Conservation (phyloP, 305 asterid genomes). For the Fraxinus ornus region DNA sequence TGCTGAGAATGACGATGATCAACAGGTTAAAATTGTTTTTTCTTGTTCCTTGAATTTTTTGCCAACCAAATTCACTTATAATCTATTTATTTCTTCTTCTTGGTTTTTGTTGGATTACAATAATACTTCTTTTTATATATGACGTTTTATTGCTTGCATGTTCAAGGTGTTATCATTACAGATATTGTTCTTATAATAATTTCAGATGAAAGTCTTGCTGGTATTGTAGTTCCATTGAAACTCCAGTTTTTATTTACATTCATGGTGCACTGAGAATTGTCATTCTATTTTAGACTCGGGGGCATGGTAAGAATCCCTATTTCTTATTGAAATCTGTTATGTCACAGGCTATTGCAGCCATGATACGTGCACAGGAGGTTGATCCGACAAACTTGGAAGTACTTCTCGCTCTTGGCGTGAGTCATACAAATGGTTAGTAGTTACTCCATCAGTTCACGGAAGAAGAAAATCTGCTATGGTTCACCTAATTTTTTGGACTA, state of each 20-base stretch:
- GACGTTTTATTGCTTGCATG: constrained; percentile 5
- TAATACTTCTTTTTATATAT: constrained; percentile 8
- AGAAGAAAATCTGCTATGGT: not conserved
- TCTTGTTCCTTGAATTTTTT: not conserved
- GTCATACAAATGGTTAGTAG: constrained; percentile 95
- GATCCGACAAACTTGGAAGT: constrained; percentile 98
- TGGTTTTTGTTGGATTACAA: constrained; percentile 1
- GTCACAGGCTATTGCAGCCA: constrained; percentile 97
- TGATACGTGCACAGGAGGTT: constrained; percentile 98
- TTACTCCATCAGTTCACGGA: constrained; percentile 21
- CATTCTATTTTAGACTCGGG: not conserved
- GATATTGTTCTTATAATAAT: not conserved
- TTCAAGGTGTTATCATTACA: not conserved
- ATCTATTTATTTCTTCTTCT: not conserved
- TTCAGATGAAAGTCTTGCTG: constrained; percentile 3
- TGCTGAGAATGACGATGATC: constrained; percentile 99
- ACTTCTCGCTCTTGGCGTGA: constrained; percentile 98
- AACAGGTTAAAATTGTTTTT: constrained; percentile 55
- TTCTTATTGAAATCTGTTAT: constrained; percentile 15
- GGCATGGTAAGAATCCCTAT: not conserved
- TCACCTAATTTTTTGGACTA: not conserved
- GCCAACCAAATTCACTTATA: not conserved
- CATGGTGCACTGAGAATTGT: not conserved
- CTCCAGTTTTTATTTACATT: not conserved
- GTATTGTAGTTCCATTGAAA: constrained; percentile 1